These are phyloP conservation scores for Mallotus japonicus DNA, from an alignment of 441 rosid genomes.

Conservation along the genomic window DNA sequence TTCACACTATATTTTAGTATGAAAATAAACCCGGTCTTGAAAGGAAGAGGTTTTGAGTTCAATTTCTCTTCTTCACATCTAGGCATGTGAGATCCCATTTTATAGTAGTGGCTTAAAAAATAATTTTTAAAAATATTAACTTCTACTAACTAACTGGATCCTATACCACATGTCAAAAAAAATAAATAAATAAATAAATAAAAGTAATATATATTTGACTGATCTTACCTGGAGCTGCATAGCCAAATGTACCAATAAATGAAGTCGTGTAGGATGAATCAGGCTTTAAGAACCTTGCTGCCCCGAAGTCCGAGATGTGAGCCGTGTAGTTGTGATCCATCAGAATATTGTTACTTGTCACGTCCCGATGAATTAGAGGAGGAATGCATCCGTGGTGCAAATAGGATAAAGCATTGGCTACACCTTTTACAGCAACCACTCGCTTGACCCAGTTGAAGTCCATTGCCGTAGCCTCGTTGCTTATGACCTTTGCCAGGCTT, in stretches of 20 bases:
- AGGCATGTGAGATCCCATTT: too few relatives aligned
- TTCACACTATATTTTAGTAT: too few relatives aligned
- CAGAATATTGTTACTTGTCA: too few relatives aligned
- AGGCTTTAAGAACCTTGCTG: not conserved
- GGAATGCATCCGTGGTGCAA: not conserved
- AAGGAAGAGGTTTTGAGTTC: too few relatives aligned
- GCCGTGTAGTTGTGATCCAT: not conserved
- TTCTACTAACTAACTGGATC: too few relatives aligned
- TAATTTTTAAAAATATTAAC: too few relatives aligned
- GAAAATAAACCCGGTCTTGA: too few relatives aligned
- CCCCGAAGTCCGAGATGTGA: not conserved
- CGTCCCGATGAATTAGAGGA: not conserved
- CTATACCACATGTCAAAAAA: too few relatives aligned
- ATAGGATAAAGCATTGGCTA: not conserved
- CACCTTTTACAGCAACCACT: not conserved
- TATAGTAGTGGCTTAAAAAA: too few relatives aligned
- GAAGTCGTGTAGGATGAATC: not conserved
- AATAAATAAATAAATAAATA: too few relatives aligned
- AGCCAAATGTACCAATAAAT: not conserved
- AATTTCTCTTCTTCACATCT: too few relatives aligned
- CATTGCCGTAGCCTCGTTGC: not conserved
- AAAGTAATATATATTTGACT: too few relatives aligned
- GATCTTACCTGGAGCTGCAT: conserved; percentile 1
- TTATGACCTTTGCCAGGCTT: not conserved
- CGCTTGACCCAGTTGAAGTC: not conserved